Base-by-base conservation (phyloP, 495 filamentous ascomycete species). In the Neurospora tetraspora region DNA sequence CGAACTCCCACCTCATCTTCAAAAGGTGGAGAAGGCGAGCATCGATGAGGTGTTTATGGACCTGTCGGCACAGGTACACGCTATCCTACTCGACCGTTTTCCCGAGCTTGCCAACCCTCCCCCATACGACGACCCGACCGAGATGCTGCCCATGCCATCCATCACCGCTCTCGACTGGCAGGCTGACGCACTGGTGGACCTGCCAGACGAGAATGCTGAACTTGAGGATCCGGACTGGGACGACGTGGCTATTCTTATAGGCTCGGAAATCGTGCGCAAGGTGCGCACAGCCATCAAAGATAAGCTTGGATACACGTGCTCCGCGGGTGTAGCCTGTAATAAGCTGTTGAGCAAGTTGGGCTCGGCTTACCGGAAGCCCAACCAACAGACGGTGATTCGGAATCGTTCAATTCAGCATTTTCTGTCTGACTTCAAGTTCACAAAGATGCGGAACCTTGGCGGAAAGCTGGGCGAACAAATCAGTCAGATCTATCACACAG, bases 291-390 rank as follows among this genome's bases (percentile, higher is more conserved):
- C 86, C 37, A 87, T 98, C 39, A 74, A 65, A 71, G 74, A 78
- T 37, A 76, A 76, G 72, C 76, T 80, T 37, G 88, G 89, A 68
- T 98, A 98, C 79, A 98, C 95, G 18, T 97, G 93, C 81, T 95
- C 93, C 34, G 96, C 88, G 1, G 96, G 96, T 8, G 84, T 99
- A 75, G 91, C 94, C 18, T 87, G 87, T 39, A 98, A 98, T 83
- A 99, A 97, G 81, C 94, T 97, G 90, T 87, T 98, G 73, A 93
- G 94, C 68, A 99, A 98, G 83, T 84, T 98, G 69, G 96, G 95
- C 72, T 96, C 93, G 39, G 92, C 88, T 31, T 87, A 93, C 83
- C 94, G 93, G 81, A 99, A 99, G 78, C 96, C 96, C 40, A 94
- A 97, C 80, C 88, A 91, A 73, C 96, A 99, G 78, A 99, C 94